Base-by-base conservation (phyloP, 1,284 basidiomycete genomes). In the Wolfiporia cocos region DNA sequence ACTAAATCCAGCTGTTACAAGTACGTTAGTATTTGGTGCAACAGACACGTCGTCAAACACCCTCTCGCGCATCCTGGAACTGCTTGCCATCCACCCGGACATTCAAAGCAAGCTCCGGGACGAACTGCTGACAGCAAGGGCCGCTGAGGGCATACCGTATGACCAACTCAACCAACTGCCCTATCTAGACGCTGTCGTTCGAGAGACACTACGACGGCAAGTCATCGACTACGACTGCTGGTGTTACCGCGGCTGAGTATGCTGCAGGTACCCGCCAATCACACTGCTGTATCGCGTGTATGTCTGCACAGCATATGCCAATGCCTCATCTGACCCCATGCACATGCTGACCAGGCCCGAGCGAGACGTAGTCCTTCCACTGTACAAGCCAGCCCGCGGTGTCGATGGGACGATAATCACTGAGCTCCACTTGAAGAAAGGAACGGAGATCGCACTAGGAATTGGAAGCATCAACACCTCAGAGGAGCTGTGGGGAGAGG, bases 371-470 rank as follows among this genome's bases (percentile, higher is more conserved):
- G 28, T 29, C n/a, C n/a, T 53, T 10, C 24, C 34, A 10, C 36
- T 53, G 3, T 40, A 42, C 4, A 39, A 42, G 31, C 44, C 40
- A 10, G 44, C 46, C 1, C 22, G 20, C 3, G 31, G 46, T 19
- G 5, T 51, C 5, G 24, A 48, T 18, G 37, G 48, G 22, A 21
- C 46, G 23, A 41, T 48, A 23, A 46, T n/a, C n/a, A n/a, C n/a
- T n/a, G n/a, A n/a, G n/a, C n/a, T n/a, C n/a, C n/a, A n/a, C n/a
- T n/a, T n/a, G 42, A 4, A 41, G 36, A 7, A 53, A 53, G 39
- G 35, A 12, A 3, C 45, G 44, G 39, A 35, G 38, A 33, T 35
- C 38, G 17, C 17, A 49, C 18, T 53, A 49, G 51, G 51, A 49
- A 11, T n/a, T n/a, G n/a, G n/a, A n/a, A n/a, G n/a, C n/a, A n/a